Percentiles rank a stretch among this genome's conserved stretches.
Conservation (phyloP, 129 eudicot genomes). For the Pseudognaphalium luteoalbum region DNA sequence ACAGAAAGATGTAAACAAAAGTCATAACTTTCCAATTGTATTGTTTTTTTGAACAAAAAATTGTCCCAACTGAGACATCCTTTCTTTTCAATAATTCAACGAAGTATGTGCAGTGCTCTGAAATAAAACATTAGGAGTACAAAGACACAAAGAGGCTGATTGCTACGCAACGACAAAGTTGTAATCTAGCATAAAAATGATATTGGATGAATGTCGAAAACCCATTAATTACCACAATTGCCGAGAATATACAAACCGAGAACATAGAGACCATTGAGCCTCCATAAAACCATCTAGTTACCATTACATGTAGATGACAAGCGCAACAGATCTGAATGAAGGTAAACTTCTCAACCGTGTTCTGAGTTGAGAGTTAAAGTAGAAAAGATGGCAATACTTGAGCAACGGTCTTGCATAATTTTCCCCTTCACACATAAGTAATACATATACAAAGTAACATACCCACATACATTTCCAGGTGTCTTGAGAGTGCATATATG, state of each 20-base stretch:
- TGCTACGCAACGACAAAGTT: too few species aligned
- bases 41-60: too few species aligned
- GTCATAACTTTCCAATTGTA: not conserved
- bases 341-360: not conserved
- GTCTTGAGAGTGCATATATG: not conserved
- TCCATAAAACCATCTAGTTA: not conserved
- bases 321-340: not conserved
- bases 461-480: not conserved
- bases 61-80: not conserved
- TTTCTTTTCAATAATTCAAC: not conserved
- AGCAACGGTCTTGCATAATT: not conserved
- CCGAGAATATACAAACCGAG: too few species aligned
- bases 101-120: not conserved
- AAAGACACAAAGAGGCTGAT: too few species aligned
- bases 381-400: too few species aligned
- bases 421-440: not conserved
- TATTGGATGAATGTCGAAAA: too few species aligned
- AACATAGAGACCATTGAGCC: not conserved
- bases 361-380: not conserved
- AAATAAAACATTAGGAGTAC: too few species aligned
- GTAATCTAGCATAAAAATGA: too few species aligned
- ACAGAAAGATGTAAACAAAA: not conserved
- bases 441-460: not conserved
- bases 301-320: not conserved
- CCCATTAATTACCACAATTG: too few species aligned